Evolutionary conservation across 208 protist species (phyloP), one percentile per base, ranked within the genome.

Genomic region (Crithidia bombi): DNA sequence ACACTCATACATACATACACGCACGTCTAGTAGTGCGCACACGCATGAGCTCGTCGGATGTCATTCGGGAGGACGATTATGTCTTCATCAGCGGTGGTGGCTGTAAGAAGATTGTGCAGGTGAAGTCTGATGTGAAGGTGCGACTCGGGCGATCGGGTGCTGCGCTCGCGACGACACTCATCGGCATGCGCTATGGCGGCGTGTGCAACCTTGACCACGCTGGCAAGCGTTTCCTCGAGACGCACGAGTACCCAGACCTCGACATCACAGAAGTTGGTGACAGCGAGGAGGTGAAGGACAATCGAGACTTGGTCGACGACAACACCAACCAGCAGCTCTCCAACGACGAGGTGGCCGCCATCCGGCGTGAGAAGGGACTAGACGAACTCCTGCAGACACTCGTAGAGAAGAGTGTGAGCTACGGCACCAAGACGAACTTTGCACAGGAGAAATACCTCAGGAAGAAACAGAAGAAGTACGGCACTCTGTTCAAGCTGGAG

Each of bases 401-500:
- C 6, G 82, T 93, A 19, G 84, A 93, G 64, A 92, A 93, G 67
- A 97, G 91, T 58, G 57, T 72, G 21, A 96, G 92, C 26, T 97
- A 95, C 67, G 75, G 85, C 41, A 81, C 69, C 39, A 98, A 98
- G 69, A 97, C 94, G 14, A 79, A 76, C 28, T 98, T 95, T 67
- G 81, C 92, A 1, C 88, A 98, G 72, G 90, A 97, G 59, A 98
- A 98, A 71, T 98, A 97, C 69, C 71, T 98, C 12, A 88, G 82
- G 10, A 95, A 94, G 70, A 98, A 98, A 74, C 67, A 95, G 69
- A 93, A 94, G 68, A 91, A 94, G 58, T 96, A 95, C 72, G 85
- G 84, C 32, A 85, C 77, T 26, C 73, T 95, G 14, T 95, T 96
- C 71, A 96, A 95, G 76, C 52, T 97, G 17, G 87, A 95, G 66